Evolutionary conservation across 1,284 basidiomycete species (phyloP).

Genomic region (Apiotrichum montevideense): DNA sequence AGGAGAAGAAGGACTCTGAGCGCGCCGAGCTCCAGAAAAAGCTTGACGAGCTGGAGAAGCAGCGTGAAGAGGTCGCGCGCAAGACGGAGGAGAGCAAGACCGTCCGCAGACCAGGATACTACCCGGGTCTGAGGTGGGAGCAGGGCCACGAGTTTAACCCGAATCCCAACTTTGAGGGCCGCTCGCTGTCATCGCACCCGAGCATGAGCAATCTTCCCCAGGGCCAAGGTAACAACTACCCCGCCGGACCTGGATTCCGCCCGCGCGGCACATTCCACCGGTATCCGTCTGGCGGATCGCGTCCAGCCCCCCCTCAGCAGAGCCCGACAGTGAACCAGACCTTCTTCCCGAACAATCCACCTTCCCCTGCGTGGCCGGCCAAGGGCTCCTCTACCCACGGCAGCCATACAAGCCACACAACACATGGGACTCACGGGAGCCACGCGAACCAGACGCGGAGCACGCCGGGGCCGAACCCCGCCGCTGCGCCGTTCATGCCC

Average conservation of each 20-base stretch:
- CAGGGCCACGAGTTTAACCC: background rate
- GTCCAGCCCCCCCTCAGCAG: constrained; percentile 2
- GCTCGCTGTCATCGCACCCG: background rate
- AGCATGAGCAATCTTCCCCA: constrained; percentile 4
- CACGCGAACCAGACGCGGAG: background rate
- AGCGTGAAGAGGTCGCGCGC: constrained; percentile 35
- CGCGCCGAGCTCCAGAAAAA: constrained; percentile 35
- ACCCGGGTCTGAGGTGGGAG: constrained; percentile 6
- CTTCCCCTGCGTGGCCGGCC: constrained; percentile 9
- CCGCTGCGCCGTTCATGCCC: constrained; percentile 38
- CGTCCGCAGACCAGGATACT: constrained; percentile 17
- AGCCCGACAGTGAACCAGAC: constrained; percentile 3
- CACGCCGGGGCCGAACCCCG: constrained; percentile 27
- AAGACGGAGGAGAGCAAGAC: constrained; percentile 32
- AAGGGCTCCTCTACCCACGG: background rate
- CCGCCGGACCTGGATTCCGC: constrained; percentile 24
- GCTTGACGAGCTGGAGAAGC: constrained; percentile 38
- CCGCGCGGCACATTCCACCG: constrained; percentile 33
- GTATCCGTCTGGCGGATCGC: constrained; percentile 30
- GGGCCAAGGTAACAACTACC: constrained; percentile 5
- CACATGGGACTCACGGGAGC: background rate
- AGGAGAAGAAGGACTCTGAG: constrained; percentile 47
- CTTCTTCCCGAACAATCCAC: constrained; percentile 5
- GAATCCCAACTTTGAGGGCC: background rate
- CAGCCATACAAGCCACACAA: too few species aligned